phyloP scores from a whole-genome alignment of 208 protist species.

The Lotmaria passim region DNA sequence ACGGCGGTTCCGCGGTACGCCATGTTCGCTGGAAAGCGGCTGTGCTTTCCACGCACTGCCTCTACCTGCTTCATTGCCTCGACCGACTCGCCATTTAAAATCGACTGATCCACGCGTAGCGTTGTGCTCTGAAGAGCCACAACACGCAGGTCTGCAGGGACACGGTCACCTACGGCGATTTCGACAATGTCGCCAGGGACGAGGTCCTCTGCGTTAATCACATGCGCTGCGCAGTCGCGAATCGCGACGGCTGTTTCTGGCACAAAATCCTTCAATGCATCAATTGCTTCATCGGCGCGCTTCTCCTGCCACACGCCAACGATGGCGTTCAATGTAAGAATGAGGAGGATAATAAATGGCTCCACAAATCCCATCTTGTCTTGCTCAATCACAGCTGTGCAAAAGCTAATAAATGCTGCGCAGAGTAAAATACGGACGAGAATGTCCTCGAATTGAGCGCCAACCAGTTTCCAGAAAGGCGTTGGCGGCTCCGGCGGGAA shows the following conservation, averaged over 20 bases:
- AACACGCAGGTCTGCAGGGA: slow-evolving; percentile 96
- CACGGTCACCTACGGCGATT: slow-evolving; percentile 93
- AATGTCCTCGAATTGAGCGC: slow-evolving; percentile 91
- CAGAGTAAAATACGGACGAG: slow-evolving; percentile 89
- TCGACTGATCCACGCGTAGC: slow-evolving; percentile 88
- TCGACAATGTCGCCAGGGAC: slow-evolving; percentile 96
- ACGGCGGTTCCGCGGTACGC: slow-evolving; percentile 95
- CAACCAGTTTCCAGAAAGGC: slow-evolving; percentile 81
- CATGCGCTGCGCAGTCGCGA: slow-evolving; percentile 59
- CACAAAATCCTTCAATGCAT: slow-evolving; percentile 80
- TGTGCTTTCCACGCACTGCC: slow-evolving; percentile 32
- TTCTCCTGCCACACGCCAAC: slow-evolving; percentile 95
- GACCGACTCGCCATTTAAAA: slow-evolving; percentile 95
- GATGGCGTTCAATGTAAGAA: slow-evolving; percentile 93
- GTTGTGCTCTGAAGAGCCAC: slow-evolving; percentile 88
- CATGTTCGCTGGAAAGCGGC: slow-evolving; percentile 89
- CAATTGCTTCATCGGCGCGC: slow-evolving; percentile 91
- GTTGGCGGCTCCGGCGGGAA: slow-evolving; percentile 63
- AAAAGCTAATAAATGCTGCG: slow-evolving; percentile 83
- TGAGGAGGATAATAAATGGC: slow-evolving; percentile 95
- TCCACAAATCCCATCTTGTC: slow-evolving; percentile 88
- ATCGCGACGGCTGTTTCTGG: slow-evolving; percentile 69
- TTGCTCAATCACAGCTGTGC: slow-evolving; percentile 75
- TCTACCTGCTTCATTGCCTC: slow-evolving; percentile 75
- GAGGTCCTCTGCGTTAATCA: slow-evolving; percentile 78